Conservation (phyloP, 1,139 yeast species). For the Saccharomyces hybrid region DNA sequence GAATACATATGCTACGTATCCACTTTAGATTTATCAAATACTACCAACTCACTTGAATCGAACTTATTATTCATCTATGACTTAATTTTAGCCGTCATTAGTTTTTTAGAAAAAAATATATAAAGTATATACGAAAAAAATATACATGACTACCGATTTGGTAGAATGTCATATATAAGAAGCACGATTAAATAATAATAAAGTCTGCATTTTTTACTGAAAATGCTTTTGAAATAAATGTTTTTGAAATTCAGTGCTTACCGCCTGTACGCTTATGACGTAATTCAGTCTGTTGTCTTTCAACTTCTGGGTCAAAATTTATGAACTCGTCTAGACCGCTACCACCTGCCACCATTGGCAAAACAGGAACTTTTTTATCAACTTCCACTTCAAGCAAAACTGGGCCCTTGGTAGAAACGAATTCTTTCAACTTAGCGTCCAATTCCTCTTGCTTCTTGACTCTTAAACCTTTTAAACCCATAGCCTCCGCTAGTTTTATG, state of each 20-base stretch:
- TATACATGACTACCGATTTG: neutral
- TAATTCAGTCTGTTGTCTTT: slow-evolving; percentile 56
- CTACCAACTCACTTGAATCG: neutral
- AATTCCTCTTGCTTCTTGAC: slow-evolving; percentile 61
- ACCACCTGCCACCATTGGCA: slow-evolving; percentile 98
- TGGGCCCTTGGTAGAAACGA: slow-evolving; percentile 75
- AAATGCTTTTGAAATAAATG: neutral
- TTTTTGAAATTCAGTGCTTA: slow-evolving; percentile 24
- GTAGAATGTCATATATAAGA: neutral
- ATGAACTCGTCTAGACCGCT: slow-evolving; percentile 90
- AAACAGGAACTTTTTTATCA: slow-evolving; percentile 93
- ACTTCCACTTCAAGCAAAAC: slow-evolving; percentile 83
- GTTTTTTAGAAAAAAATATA: neutral
- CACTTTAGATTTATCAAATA: neutral
- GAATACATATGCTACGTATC: neutral
- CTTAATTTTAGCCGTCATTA: neutral
- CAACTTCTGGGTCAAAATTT: slow-evolving; percentile 72
- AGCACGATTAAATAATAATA: neutral
- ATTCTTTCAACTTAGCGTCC: slow-evolving; percentile 54
- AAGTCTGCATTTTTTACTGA: neutral
- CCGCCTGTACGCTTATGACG: slow-evolving; percentile 36
- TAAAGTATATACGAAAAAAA: neutral
- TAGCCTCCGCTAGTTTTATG: slow-evolving; percentile 84
- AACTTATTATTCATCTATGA: neutral
- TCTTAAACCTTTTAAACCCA: slow-evolving; percentile 83